Evolutionary conservation across 139 green algal species (phyloP).

Genomic region (Monoraphidium neglectum): DNA sequence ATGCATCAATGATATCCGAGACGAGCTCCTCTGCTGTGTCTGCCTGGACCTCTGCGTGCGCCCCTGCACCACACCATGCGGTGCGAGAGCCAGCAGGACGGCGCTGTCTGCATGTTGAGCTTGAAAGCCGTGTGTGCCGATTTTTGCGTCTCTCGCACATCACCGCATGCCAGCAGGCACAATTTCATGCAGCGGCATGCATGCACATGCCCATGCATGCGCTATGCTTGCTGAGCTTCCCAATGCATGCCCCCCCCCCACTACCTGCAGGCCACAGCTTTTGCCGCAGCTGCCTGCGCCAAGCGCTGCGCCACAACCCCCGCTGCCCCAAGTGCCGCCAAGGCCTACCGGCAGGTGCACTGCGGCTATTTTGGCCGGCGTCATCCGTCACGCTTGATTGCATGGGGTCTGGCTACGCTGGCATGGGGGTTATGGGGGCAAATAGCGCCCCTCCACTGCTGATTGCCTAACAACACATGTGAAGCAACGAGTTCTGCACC

Average conservation of each 20-base stretch:
- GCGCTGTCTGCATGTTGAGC: background rate
- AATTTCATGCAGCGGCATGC: background rate
- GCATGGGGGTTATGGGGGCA: background rate
- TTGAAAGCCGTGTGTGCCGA: background rate
- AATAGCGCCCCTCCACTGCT: background rate
- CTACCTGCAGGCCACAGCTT: slow-evolving; percentile 33
- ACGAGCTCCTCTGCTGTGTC: slow-evolving; percentile 43
- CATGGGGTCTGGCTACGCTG: background rate
- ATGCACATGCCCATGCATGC: background rate
- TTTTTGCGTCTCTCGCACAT: background rate
- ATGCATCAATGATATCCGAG: slow-evolving; percentile 32
- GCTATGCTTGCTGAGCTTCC: background rate
- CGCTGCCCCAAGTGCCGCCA: slow-evolving; percentile 44
- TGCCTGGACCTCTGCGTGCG: slow-evolving; percentile 46
- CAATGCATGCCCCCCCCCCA: background rate
- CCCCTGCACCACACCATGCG: slow-evolving; percentile 44
- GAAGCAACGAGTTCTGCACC: background rate
- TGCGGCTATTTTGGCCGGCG: background rate
- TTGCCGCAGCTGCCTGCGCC: slow-evolving; percentile 28
- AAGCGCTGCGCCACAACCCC: slow-evolving; percentile 26
- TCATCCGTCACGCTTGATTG: background rate
- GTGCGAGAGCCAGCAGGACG: slow-evolving; percentile 9
- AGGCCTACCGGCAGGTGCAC: slow-evolving; percentile 14
- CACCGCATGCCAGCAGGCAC: background rate
- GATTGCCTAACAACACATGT: background rate